Percentiles rank a stretch among this genome's conserved stretches.
Evolutionary conservation across 106 monocot species (phyloP).

Genomic region (Apostasia ramifera): DNA sequence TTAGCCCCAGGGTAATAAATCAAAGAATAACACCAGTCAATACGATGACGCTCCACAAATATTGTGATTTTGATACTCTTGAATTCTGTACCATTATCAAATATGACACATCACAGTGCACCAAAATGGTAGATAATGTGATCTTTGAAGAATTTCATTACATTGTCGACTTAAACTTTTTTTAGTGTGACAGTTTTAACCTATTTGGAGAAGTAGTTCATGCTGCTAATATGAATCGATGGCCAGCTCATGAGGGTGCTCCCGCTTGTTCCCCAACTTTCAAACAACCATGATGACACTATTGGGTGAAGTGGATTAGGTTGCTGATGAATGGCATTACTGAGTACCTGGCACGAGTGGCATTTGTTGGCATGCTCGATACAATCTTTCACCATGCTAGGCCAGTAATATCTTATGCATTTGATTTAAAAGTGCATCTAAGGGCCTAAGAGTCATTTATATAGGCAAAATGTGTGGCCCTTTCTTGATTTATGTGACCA

Average conservation of each 20-base stretch:
- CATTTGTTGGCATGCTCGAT: not conserved
- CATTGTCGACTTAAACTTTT: not conserved
- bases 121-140: not conserved
- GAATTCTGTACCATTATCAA: not conserved
- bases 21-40: not conserved
- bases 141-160: not conserved
- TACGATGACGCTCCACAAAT: not conserved
- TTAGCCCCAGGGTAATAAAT: not conserved
- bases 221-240: not conserved
- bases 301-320: not conserved
- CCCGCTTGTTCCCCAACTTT: not conserved
- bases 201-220: not conserved
- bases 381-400: not conserved
- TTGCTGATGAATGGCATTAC: not conserved
- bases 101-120: not conserved
- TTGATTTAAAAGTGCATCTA: not conserved
- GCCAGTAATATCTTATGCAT: not conserved
- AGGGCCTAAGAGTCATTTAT: not conserved
- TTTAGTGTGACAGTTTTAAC: not conserved
- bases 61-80: not conserved
- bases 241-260: not conserved
- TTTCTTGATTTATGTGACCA: not conserved
- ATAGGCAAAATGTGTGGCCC: not conserved
- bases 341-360: not conserved
- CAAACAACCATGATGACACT: slow-evolving; percentile 1